phyloP scores from a whole-genome alignment of 2,329 filamentous ascomycete genomes.

The Arthrobotrys pseudoclavata region DNA sequence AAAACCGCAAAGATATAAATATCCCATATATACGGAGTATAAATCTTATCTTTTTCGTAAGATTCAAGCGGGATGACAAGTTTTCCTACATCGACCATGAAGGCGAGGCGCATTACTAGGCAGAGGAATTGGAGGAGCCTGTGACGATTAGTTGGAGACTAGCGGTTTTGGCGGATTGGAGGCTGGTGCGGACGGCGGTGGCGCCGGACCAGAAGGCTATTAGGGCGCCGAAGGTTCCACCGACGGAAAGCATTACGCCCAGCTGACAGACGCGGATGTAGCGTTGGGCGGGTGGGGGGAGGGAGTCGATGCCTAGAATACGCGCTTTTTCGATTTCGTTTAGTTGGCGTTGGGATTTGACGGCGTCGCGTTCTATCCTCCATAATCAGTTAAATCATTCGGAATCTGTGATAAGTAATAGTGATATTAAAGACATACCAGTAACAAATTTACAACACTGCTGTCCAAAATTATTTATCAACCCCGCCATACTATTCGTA shows the following conservation, averaged over 20 bases:
- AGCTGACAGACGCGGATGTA: conserved; percentile 35
- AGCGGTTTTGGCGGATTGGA: conserved; percentile 42
- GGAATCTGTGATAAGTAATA: background rate
- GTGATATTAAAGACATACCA: conserved; percentile 12
- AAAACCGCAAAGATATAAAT: conserved; percentile 15
- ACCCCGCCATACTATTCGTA: conserved; percentile 16
- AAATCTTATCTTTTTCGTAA: conserved; percentile 36
- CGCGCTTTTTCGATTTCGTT: conserved; percentile 56
- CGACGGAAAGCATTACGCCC: conserved; percentile 31
- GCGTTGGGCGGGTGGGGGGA: conserved; percentile 23
- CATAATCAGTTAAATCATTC: background rate
- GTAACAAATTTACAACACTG: conserved; percentile 47
- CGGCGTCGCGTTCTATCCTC: conserved; percentile 61
- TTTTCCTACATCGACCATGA: background rate
- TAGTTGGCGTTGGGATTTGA: conserved; percentile 62
- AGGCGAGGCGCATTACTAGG: background rate
- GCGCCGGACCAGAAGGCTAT: conserved; percentile 50
- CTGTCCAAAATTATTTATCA: conserved; percentile 52
- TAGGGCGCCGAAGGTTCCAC: conserved; percentile 28
- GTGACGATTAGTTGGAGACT: conserved; percentile 44
- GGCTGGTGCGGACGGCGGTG: conserved; percentile 10
- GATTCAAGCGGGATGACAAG: background rate
- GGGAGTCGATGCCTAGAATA: conserved; percentile 19
- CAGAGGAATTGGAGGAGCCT: conserved; percentile 39
- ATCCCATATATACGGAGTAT: conserved; percentile 35